Evolutionary conservation across 257 asterid species (phyloP), one percentile per base, ranked within the genome.

Genomic region (Catharanthus roseus): DNA sequence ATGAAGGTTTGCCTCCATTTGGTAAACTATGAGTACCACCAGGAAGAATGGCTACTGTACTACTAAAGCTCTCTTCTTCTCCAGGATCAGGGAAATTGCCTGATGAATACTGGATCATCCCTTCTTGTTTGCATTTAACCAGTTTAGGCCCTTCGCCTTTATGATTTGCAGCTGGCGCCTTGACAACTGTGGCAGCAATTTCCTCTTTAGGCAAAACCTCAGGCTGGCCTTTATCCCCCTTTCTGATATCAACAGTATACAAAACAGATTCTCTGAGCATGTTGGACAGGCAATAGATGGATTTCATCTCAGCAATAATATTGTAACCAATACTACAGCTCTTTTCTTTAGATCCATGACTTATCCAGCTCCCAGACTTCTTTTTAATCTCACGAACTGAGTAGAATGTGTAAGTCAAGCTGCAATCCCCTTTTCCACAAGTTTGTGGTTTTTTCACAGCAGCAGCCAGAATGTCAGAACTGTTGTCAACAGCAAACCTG

Each of bases 311-410:
- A 68, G 93, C 95, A 50, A 91, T 70, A 58, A 80, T 72, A 42
- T 84, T 83, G 80, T 86, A 87, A 33, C 86, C 92, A 58, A 95
- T 87, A 65, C 84, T 78, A 69, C 87, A 69, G 15, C 73, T 68
- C 82, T 82, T 95, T 65, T 86, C 82, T 76, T 82, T 91, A 28
- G 86, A 77, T 71, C 96, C 99, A 41, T 85, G 92, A 69, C 73
- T 81, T n/a, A 88, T 88, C 99, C 97, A 95, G 73, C 81, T 79
- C 87, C 82, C 84, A 78, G 86, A 66, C 86, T 81, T 95, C 79
- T 86, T 91, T 73, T 76, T 89, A 36, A 88, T 79, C 86, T 91
- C 97, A 24, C 78, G 89, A 71, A 91, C 86, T 0, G 96, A 81
- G 82, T 85, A 95, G 80, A 95, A 91, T 19, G 92, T 65, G 76